Conservation (phyloP, 257 asterid genomes). For the Solanum verrucosum region DNA sequence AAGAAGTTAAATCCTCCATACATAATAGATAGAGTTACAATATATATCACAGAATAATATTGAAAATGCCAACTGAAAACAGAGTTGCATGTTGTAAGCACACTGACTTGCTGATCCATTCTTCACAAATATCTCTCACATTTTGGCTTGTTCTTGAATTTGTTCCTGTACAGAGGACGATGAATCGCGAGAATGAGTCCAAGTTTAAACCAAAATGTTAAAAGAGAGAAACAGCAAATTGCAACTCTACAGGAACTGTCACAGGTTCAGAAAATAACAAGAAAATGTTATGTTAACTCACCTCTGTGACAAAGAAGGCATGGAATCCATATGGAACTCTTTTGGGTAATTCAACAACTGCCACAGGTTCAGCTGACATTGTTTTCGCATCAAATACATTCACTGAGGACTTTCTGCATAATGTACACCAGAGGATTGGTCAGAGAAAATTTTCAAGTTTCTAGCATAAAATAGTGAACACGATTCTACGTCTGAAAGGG, state of each 20-base stretch:
- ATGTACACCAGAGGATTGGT: background rate
- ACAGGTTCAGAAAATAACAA: background rate
- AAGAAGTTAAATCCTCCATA: background rate
- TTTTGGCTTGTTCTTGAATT: background rate
- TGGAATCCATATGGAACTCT: constrained; percentile 95
- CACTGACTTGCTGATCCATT: background rate
- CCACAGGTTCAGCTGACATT: constrained; percentile 83
- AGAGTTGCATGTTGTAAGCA: background rate
- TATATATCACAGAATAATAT: background rate
- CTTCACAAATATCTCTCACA: background rate
- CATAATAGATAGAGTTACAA: background rate
- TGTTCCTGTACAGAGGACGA: background rate
- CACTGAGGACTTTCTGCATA: constrained; percentile 62
- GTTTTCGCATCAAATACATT: constrained; percentile 86
- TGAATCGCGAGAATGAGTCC: background rate
- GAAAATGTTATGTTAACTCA: background rate
- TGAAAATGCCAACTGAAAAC: background rate
- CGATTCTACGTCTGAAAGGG: background rate
- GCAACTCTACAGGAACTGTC: background rate
- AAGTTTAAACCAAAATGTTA: background rate
- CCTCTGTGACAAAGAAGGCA: constrained; percentile 90
- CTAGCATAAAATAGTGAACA: background rate
- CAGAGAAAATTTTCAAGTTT: background rate
- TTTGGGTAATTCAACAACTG: constrained; percentile 65
- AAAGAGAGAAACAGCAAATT: background rate